Percentiles rank a stretch among this genome's conserved stretches.
Conservation (phyloP, 495 filamentous ascomycete species). For the Aspergillus carlsbadensis region DNA sequence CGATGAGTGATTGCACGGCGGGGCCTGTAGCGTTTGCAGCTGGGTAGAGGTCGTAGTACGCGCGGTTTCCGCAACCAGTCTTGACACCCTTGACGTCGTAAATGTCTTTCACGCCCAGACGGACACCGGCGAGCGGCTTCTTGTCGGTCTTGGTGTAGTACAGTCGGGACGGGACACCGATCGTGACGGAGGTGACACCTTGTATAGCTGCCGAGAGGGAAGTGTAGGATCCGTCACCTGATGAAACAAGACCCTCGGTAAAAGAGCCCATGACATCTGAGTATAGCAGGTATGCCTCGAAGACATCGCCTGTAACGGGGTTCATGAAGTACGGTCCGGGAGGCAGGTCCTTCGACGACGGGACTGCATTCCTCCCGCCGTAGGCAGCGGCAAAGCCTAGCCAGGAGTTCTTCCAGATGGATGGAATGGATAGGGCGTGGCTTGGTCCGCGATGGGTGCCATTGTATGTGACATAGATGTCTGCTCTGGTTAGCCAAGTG, state of each 20-base stretch:
- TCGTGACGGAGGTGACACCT: conserved; percentile 5
- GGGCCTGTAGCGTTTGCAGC: conserved; percentile 29
- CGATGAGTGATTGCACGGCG: conserved; percentile 37
- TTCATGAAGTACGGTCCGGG: conserved; percentile 16
- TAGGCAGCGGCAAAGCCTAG: background rate
- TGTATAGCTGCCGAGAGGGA: conserved; percentile 2
- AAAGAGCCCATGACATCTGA: conserved; percentile 7
- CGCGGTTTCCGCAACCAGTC: conserved; percentile 42
- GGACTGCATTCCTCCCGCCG: background rate
- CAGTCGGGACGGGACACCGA: conserved; percentile 46
- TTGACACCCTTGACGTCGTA: conserved; percentile 42
- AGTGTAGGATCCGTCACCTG: conserved; percentile 5
- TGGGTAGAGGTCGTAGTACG: conserved; percentile 38
- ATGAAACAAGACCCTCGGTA: conserved; percentile 18
- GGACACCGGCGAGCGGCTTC: conserved; percentile 38
- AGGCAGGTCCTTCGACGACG: background rate
- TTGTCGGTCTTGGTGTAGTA: conserved; percentile 31
- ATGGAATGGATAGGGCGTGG: background rate
- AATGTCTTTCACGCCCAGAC: conserved; percentile 47
- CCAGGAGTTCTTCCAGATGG: background rate
- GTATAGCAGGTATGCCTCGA: conserved; percentile 11
- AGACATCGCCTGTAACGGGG: conserved; percentile 3
- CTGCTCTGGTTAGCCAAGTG: background rate
- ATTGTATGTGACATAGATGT: conserved; percentile 7
- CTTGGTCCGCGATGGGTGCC: background rate